phyloP scores from a whole-genome alignment of 2,329 filamentous ascomycete genomes.

The Penicillium sp. region DNA sequence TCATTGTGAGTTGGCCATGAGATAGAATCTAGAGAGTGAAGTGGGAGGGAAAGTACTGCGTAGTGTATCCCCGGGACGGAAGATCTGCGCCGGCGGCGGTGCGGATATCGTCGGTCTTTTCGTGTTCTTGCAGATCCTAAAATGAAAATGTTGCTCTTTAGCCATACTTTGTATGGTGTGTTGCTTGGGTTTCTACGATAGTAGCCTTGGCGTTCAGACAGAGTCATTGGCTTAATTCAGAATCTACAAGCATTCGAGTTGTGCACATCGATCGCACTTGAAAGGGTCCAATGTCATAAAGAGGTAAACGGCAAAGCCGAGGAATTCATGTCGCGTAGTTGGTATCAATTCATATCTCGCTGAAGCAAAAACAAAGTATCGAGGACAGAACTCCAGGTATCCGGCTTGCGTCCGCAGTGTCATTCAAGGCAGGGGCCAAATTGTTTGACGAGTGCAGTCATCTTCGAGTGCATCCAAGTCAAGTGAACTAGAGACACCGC shows the following conservation, averaged over 20 bases:
- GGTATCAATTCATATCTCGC: conserved; percentile 20
- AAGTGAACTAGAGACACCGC: conserved; percentile 13
- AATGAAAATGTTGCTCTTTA: not conserved
- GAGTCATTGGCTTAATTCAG: not conserved
- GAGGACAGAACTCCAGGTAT: conserved; percentile 4
- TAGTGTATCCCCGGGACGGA: conserved; percentile 10
- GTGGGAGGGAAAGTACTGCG: conserved; percentile 17
- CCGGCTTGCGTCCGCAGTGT: not conserved
- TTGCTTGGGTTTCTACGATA: not conserved
- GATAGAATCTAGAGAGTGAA: conserved; percentile 2
- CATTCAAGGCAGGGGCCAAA: not conserved
- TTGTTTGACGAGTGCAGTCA: not conserved
- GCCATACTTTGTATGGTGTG: not conserved
- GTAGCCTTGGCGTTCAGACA: not conserved
- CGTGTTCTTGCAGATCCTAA: not conserved
- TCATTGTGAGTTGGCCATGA: conserved; percentile 9
- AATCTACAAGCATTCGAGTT: not conserved
- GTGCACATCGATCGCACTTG: not conserved
- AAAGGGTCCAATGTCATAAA: conserved; percentile 6
- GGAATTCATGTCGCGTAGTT: conserved; percentile 12
- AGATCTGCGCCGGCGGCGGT: conserved; percentile 10
- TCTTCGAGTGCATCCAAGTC: not conserved
- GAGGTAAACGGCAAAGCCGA: conserved; percentile 15
- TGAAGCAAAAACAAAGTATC: conserved; percentile 11
- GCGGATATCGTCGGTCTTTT: conserved; percentile 20